Conservation (phyloP, 164 flowering plant genomes). For the Amborella trichopoda region DNA sequence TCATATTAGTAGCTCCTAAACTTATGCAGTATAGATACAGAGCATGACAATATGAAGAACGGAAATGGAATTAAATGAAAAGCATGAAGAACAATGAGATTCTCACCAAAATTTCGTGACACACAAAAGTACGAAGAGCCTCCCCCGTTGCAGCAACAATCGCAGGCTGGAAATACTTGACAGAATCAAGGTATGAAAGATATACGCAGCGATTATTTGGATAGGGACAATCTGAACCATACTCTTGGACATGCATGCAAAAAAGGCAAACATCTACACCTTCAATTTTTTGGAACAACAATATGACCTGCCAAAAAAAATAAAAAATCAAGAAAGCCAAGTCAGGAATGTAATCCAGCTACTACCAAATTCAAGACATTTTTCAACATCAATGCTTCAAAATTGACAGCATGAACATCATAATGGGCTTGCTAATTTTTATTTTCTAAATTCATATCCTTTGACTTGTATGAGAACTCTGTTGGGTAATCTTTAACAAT, state of each 20-base stretch:
- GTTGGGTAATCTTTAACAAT: conserved; percentile 7
- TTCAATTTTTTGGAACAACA: conserved; percentile 17
- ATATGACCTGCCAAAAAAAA: conserved; percentile 9
- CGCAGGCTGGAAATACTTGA: conserved; percentile 10
- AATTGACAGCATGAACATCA: too few relatives aligned
- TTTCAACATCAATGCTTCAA: too few relatives aligned
- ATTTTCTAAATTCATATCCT: too few relatives aligned
- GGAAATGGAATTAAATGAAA: too few relatives aligned
- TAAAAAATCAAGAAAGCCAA: too few relatives aligned
- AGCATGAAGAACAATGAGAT: too few relatives aligned
- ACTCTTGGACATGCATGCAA: conserved; percentile 19
- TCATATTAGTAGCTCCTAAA: too few relatives aligned
- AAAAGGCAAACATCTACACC: conserved; percentile 18
- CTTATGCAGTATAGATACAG: too few relatives aligned
- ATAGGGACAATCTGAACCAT: conserved; percentile 11
- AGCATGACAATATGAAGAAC: too few relatives aligned
- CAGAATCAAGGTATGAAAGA: conserved; percentile 13
- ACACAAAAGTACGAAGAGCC: conserved; percentile 14
- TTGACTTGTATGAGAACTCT: conserved; percentile 12
- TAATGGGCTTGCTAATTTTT: too few relatives aligned
- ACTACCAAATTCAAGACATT: too few relatives aligned
- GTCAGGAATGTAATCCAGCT: too few relatives aligned
- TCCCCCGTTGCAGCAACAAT: conserved; percentile 9
- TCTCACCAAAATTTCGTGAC: conserved; percentile 14
- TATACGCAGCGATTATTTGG: conserved; percentile 17